Evolutionary conservation across 129 eudicot genomes (phyloP), one percentile per base, ranked within the genome.

Genomic region (Lactuca sativa): DNA sequence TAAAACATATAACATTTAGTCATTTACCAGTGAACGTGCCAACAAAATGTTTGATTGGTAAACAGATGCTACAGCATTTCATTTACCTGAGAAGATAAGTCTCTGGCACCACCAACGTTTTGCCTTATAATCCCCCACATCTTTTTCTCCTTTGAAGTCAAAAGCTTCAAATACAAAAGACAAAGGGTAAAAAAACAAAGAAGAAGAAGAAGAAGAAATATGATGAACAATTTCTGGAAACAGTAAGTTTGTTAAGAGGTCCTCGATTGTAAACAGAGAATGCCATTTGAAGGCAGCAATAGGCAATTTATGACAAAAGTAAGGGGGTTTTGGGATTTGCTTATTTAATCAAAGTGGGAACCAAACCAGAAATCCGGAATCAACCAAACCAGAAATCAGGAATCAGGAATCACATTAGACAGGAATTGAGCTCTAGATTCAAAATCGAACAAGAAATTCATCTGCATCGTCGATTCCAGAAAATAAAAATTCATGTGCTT

Each of bases 101-200:
- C 60, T 44, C 81, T 48, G 70, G 80, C 74, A 75, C 54, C 82
- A 12, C 33, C 59, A 6, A 67, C 70, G 33, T 61, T 78, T 66
- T 60, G 78, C 78, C 78, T 78, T 66, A 71, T 14, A 60, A 61
- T 49, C 62, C 82, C 82, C 74, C 53, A 67, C 82, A 78, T 78
- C n/a, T 14, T 77, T 52, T 30, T 34, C 63, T 18, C 56, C 41
- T 52, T 47, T 47, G n/a, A 67, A 34, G 14, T 63, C 58, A 60
- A 75, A 48, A 69, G 36, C 77, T 72, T 34, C 55, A 66, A 48
- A 40, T 40, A 49, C 71, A 53, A 51, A 32, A 65, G 8, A 9
- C 21, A 16, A 69, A 34, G 37, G 5, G 37, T 34, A 33, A 62
- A 4, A 36, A 37, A 25, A 36, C 1, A 34, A 32, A 44, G 7